phyloP scores from a whole-genome alignment of 1,139 yeast species.

The Blastobotrys indianensis region DNA sequence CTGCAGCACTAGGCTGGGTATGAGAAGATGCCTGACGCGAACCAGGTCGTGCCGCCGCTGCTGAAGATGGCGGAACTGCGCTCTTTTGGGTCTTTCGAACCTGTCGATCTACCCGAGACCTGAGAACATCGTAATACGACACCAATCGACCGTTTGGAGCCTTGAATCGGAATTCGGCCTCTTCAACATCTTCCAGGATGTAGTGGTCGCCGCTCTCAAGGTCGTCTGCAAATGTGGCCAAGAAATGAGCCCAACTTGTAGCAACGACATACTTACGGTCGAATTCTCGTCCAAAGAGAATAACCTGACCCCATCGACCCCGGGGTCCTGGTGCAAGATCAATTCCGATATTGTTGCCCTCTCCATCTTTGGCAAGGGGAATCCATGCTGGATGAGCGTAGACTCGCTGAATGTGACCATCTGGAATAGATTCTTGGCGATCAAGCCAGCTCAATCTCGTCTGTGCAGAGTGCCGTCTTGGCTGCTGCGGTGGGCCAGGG shows the following conservation, averaged over 20 bases:
- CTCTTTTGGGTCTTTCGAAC: constrained; percentile 20
- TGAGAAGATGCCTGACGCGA: constrained; percentile 3
- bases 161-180: constrained; percentile 53
- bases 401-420: constrained; percentile 57
- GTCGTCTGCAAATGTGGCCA: constrained; percentile 76
- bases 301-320: constrained; percentile 79
- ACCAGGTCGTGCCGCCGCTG: constrained; percentile 9
- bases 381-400: constrained; percentile 91
- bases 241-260: constrained; percentile 79
- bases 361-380: constrained; percentile 79
- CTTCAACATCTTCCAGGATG: constrained; percentile 60
- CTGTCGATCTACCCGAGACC: constrained; percentile 37
- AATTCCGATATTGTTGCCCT: constrained; percentile 85
- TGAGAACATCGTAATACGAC: constrained; percentile 62
- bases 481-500: constrained; percentile 7
- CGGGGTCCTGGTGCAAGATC: constrained; percentile 79
- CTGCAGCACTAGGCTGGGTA: constrained; percentile 12
- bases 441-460: constrained; percentile 28
- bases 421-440: constrained; percentile 67
- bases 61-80: constrained; percentile 9
- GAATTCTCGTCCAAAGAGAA: constrained; percentile 82
- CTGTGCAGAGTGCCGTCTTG: constrained; percentile 7
- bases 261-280: constrained; percentile 78
- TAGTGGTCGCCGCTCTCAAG: constrained; percentile 72
- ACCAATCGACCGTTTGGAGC: constrained; percentile 44